Evolutionary conservation across 495 filamentous ascomycete genomes (phyloP).

Genomic region (Corynascus novoguineensis): DNA sequence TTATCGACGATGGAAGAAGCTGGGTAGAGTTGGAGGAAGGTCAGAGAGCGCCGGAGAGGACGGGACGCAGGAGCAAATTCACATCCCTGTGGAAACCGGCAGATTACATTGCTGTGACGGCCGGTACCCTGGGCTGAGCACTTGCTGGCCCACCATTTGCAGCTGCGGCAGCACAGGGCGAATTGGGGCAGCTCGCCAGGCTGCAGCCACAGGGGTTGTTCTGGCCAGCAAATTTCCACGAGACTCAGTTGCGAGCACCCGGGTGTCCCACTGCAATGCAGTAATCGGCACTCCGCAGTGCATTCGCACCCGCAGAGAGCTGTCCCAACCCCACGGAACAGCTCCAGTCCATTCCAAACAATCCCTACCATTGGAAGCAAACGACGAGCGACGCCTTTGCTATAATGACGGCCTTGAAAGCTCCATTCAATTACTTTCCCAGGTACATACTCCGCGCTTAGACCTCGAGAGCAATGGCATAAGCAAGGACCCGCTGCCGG

Average conservation of each 20-base stretch:
- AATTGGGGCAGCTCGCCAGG: slow-evolving; percentile 13
- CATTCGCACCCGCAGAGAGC: too few species aligned
- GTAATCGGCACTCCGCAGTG: too few species aligned
- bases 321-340: too few species aligned
- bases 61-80: slow-evolving; percentile 22
- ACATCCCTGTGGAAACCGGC: slow-evolving; percentile 38
- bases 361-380: slow-evolving; percentile 4
- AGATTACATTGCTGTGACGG: slow-evolving; percentile 20
- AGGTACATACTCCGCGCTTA: too few species aligned
- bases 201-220: slow-evolving; percentile 18
- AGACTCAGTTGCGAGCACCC: not conserved
- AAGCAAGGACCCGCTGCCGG: not conserved
- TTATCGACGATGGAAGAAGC: slow-evolving; percentile 4
- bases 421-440: too few species aligned
- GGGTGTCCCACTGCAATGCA: not conserved
- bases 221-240: slow-evolving; percentile 13
- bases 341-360: not conserved
- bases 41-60: slow-evolving; percentile 7
- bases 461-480: not conserved
- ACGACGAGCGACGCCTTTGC: not conserved
- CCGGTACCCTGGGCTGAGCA: slow-evolving; percentile 24
- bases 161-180: slow-evolving; percentile 19
- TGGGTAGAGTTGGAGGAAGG: slow-evolving; percentile 8
- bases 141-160: slow-evolving; percentile 25
- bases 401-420: too few species aligned